phyloP scores from a whole-genome alignment of 352 stramenopile genomes.

The Globisporangium camurandrum region DNA sequence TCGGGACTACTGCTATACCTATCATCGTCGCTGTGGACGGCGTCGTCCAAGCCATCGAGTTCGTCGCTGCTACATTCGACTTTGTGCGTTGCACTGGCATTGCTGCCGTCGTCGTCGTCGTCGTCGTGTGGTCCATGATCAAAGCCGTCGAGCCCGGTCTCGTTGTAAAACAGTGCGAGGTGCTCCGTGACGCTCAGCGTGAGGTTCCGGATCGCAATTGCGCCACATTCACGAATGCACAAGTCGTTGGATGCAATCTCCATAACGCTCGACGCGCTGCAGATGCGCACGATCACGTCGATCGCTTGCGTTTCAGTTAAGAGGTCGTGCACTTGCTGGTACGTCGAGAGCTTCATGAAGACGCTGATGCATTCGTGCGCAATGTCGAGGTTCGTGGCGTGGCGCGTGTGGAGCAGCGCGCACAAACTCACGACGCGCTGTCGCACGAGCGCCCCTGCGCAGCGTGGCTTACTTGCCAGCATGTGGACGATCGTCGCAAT shows the following conservation, averaged over 20 bases:
- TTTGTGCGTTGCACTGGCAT: constrained; percentile 1
- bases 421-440: constrained; percentile 53
- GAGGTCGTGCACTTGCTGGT: constrained; percentile 50
- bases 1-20: neutral
- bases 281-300: constrained; percentile 54
- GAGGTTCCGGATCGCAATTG: constrained; percentile 57
- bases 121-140: neutral
- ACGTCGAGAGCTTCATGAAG: constrained; percentile 56
- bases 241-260: constrained; percentile 13
- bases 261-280: constrained; percentile 16
- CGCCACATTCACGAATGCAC: constrained; percentile 43
- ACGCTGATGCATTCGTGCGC: constrained; percentile 35
- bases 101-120: neutral
- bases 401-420: constrained; percentile 35
- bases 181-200: constrained; percentile 59
- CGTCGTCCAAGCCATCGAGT: constrained; percentile 4
- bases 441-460: constrained; percentile 32
- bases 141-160: constrained; percentile 12
- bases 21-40: neutral
- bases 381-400: constrained; percentile 25
- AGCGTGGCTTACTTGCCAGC: constrained; percentile 40
- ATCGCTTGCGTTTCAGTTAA: constrained; percentile 56
- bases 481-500: constrained; percentile 30
- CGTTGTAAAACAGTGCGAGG: constrained; percentile 42
- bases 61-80: neutral